Base-by-base conservation (phyloP, 2,329 filamentous ascomycete species). In the Xylaria sp. region DNA sequence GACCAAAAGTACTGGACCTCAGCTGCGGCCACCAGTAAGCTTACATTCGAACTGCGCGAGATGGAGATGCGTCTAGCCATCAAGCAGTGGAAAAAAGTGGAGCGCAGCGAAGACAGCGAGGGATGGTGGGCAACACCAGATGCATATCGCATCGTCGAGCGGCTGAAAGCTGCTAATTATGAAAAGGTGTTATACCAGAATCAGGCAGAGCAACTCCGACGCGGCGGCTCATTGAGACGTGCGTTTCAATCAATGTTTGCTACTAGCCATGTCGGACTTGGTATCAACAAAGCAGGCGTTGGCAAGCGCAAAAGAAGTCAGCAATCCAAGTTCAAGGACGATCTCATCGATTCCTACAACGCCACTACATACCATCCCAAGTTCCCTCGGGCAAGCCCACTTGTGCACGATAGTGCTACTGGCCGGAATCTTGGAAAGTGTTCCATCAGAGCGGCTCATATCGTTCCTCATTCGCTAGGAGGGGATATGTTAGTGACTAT, bases 111-210 rank as follows among this genome's bases (percentile, higher is more conserved):
- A 37, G 47, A 29, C 24, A 43, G 24, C 13, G 18, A 50, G 18
- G 39, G 8, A 17, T 50, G 48, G 48, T 50, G 40, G 48, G 5
- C 29, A 20, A 50, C 48, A 21, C 48, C 40, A 44, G 48, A 50
- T 39, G 48, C 48, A 0, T 40, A 50, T 21, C 19, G 18, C 18
- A 13, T 50, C 20, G 29, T 50, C 19, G 29, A 44, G 26, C 18
- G 24, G 16, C 2, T 50, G 18, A 39, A 39, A 24, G 40, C 48
- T 13, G 21, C 48, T 7, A 1, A 26, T 19, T 44, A 39, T 29
- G 48, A 44, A 44, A 44, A 22, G 17, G 20, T 7, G 16, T 11
- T 5, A 39, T 50, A 50, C 19, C 18, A 19, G 19, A 39, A 39
- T 18, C 48, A 50, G 48, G 40, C 48, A 1, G 40, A 38, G 4